Evolutionary conservation across 2,329 filamentous ascomycete species (phyloP), one percentile per base, ranked within the genome.

Genomic region (Lasiodiplodia citricola): DNA sequence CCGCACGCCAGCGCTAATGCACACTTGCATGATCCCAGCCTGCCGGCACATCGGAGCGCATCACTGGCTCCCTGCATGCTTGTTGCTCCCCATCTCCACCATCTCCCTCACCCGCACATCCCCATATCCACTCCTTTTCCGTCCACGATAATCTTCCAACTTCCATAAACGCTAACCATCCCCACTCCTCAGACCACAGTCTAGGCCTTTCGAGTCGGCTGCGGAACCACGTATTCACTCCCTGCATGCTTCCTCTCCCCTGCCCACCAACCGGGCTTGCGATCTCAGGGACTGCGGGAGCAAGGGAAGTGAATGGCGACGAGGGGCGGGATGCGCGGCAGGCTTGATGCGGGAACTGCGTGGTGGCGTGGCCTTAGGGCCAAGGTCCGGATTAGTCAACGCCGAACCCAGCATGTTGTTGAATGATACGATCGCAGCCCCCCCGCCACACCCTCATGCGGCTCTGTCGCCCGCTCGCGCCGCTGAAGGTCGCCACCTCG

Each of bases 1-100:
- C 23, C 37, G 16, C 23, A 18, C 58, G 41, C 57, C 41, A n/a
- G 38, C 60, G 60, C 60, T 64, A 64, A 64, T 38, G 60, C 60
- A 52, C 60, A 18, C 60, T 64, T 28, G 58, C 58, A 63, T 63
- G 58, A 13, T 28, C 18, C 58, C 58, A 35, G 31, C 16, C 51
- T 54, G 51, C 54, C 54, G 54, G 54, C 54, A 56, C 54, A 56
- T 56, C 54, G 31, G 54, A 14, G 54, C 54, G 31, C 8, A 56
- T 56, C 55, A 37, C 54, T 35, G 28, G 35, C 35, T 58, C 38
- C n/a, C 57, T 54, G 51, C 44, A 47, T 47, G 44, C 44, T 47
- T n/a, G n/a, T 21, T 47, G 44, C 44, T 47, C 44, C 18, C 44
- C 18, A 21, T 41, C 55, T 38, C 55, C 35, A 38, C 55, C 35